Evolutionary conservation across 164 flowering plant genomes (phyloP).

Genomic region (Vitis rupestris): DNA sequence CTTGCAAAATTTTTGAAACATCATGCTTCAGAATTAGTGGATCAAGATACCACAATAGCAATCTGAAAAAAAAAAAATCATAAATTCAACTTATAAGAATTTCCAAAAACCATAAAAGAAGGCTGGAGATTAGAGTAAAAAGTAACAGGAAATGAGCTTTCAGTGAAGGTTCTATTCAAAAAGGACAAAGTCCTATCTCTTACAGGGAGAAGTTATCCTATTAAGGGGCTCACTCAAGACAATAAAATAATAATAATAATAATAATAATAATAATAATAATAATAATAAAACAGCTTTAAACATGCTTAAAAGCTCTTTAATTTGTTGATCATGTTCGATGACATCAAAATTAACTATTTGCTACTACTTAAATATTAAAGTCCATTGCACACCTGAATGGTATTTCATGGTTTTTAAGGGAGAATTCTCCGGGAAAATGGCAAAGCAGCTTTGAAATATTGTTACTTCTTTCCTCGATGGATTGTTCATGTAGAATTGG

Average conservation of each 20-base stretch:
- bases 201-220: too few species aligned
- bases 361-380: not conserved
- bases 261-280: too few species aligned
- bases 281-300: too few species aligned
- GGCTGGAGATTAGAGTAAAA: too few species aligned
- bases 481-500: constrained; percentile 21
- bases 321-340: not conserved
- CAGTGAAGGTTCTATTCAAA: too few species aligned
- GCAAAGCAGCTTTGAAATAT: constrained; percentile 31
- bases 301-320: too few species aligned
- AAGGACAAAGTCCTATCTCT: too few species aligned
- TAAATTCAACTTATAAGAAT: not conserved
- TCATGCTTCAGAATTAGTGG: constrained; percentile 55
- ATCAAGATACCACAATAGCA: constrained; percentile 67
- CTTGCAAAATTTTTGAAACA: constrained; percentile 37
- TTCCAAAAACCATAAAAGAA: not conserved
- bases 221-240: too few species aligned
- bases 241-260: too few species aligned
- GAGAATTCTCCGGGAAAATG: constrained; percentile 35
- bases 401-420: constrained; percentile 31
- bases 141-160: too few species aligned
- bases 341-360: not conserved
- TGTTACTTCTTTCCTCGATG: constrained; percentile 16
- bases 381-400: constrained; percentile 44
- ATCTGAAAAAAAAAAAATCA: constrained; percentile 30